Evolutionary conservation across 371 early-diverging fungal genomes (phyloP).

Genomic region (Mucor lusitanicus): DNA sequence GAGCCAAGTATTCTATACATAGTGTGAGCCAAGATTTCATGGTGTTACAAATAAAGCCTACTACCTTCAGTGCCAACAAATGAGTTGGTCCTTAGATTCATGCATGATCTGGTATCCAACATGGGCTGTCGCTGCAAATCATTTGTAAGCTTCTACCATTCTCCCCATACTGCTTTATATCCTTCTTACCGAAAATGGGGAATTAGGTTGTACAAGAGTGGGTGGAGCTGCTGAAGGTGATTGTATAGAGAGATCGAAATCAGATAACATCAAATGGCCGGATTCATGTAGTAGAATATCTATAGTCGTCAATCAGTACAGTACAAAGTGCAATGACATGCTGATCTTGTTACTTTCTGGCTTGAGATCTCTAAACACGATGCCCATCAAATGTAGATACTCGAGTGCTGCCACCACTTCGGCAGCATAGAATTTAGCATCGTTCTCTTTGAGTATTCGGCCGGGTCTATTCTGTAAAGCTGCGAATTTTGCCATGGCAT

Average conservation of each 20-base stretch:
- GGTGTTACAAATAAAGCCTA: not conserved
- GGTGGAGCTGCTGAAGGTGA: constrained; percentile 83
- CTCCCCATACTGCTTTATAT: not conserved
- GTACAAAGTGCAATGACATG: constrained; percentile 17
- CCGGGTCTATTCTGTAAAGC: constrained; percentile 63
- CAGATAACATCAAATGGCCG: constrained; percentile 88
- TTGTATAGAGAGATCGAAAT: constrained; percentile 94
- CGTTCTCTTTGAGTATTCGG: constrained; percentile 78
- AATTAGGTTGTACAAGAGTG: constrained; percentile 66
- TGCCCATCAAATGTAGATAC: constrained; percentile 84
- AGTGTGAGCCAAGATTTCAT: not conserved
- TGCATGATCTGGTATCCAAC: constrained; percentile 85
- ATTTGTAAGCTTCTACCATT: not conserved
- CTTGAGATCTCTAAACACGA: constrained; percentile 89
- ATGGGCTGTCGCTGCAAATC: constrained; percentile 38
- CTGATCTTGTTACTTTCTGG: constrained; percentile 92
- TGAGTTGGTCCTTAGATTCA: constrained; percentile 82
- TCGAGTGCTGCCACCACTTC: constrained; percentile 88
- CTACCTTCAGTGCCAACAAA: constrained; percentile 91
- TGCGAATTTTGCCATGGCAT: not conserved
- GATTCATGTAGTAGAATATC: constrained; percentile 82
- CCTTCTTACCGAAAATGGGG: constrained; percentile 48
- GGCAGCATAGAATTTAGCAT: constrained; percentile 84
- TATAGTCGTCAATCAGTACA: constrained; percentile 59
- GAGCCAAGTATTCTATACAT: constrained; percentile 86